These are phyloP conservation scores for Zancudomyces culisetae DNA, from an alignment of 371 early-diverging fungal genomes.

Conservation along the genomic window DNA sequence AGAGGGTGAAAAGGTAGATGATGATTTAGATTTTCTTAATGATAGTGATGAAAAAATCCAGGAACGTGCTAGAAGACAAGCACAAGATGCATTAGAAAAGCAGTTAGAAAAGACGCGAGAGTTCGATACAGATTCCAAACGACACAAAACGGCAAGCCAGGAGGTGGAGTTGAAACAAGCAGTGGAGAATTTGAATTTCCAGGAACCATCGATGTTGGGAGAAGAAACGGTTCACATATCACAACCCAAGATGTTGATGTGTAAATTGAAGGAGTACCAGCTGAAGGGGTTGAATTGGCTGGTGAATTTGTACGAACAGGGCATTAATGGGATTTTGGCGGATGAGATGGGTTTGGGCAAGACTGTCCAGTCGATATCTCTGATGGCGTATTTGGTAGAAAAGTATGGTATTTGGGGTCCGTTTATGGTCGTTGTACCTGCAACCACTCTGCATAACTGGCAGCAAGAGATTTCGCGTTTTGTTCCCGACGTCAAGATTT, in stretches of 20 bases:
- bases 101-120: slow-evolving; percentile 47
- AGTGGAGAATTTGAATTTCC: slow-evolving; percentile 67
- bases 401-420: slow-evolving; percentile 86
- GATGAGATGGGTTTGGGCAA: slow-evolving; percentile 95
- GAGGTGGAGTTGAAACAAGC: slow-evolving; percentile 32
- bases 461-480: slow-evolving; percentile 84
- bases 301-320: slow-evolving; percentile 85
- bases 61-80: slow-evolving; percentile 50
- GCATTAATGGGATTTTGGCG: slow-evolving; percentile 94
- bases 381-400: slow-evolving; percentile 77
- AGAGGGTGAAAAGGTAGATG: slow-evolving; percentile 28
- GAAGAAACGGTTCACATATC: slow-evolving; percentile 32
- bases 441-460: slow-evolving; percentile 96
- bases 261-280: slow-evolving; percentile 85
- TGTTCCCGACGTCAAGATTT: slow-evolving; percentile 67
- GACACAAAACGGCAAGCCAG: slow-evolving; percentile 15
- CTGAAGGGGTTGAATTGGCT: slow-evolving; percentile 98
- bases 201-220: slow-evolving; percentile 58
- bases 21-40: slow-evolving; percentile 59
- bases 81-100: slow-evolving; percentile 56
- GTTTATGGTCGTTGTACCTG: slow-evolving; percentile 88
- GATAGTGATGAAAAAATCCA: slow-evolving; percentile 48
- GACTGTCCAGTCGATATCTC: slow-evolving; percentile 89
- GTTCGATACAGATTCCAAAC: slow-evolving; percentile 32
- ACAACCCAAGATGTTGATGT: slow-evolving; percentile 78